Percentiles rank a stretch among this genome's conserved stretches.
Evolutionary conservation across 108 stramenopile genomes (phyloP).

Genomic region (Cyclotella kingstonii): DNA sequence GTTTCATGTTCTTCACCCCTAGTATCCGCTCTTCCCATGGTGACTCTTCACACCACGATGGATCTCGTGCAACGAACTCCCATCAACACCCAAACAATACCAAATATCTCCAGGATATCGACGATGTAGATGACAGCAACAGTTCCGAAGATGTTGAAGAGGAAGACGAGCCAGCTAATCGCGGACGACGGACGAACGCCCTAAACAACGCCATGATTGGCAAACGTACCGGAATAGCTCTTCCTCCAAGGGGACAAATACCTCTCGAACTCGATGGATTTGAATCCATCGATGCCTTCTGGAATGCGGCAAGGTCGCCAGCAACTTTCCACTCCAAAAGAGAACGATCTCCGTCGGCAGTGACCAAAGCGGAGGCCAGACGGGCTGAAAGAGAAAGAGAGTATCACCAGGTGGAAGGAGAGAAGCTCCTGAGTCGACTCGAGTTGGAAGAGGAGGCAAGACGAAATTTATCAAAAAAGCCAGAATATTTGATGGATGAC

Average conservation of each 20-base stretch:
- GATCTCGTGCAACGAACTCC: too few relatives aligned
- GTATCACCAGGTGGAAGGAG: too few relatives aligned
- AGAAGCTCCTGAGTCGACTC: too few relatives aligned
- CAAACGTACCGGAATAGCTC: conserved; percentile 24
- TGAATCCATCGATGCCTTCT: conserved; percentile 47
- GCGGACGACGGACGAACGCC: too few relatives aligned
- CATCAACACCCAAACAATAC: too few relatives aligned
- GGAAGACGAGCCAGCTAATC: not conserved
- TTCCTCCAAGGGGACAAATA: conserved; percentile 26
- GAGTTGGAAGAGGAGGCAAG: too few relatives aligned
- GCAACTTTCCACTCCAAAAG: conserved; percentile 11
- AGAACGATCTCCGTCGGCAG: not conserved
- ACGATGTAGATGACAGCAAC: too few relatives aligned
- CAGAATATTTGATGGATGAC: not conserved
- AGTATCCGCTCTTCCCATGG: too few relatives aligned
- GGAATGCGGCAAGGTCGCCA: conserved; percentile 27
- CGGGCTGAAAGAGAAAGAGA: conserved; percentile 1
- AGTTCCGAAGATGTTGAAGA: not conserved
- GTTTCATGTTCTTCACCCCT: too few relatives aligned
- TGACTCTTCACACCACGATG: too few relatives aligned
- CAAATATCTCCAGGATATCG: too few relatives aligned
- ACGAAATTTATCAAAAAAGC: too few relatives aligned
- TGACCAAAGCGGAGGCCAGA: not conserved
- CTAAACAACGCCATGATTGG: conserved; percentile 3
- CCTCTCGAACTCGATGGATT: conserved; percentile 28